These are phyloP conservation scores for Wickerhamomyces alni DNA, from an alignment of 805 yeast genomes.

Conservation along the genomic window DNA sequence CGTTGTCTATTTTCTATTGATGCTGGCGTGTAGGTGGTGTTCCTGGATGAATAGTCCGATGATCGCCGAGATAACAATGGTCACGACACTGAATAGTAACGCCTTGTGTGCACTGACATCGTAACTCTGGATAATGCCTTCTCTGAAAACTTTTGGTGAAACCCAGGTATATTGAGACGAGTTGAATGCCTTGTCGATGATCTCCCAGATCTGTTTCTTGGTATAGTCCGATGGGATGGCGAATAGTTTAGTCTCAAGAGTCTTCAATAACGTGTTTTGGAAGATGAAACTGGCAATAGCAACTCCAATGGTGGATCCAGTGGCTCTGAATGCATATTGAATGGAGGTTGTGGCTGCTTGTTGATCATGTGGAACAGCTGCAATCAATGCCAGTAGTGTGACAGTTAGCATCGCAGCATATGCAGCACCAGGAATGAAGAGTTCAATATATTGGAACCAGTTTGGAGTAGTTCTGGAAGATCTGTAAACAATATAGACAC, in stretches of 20 bases:
- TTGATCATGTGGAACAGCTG: slow-evolving; percentile 59
- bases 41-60: slow-evolving; percentile 45
- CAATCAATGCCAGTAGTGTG: slow-evolving; percentile 66
- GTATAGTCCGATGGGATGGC: slow-evolving; percentile 14
- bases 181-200: slow-evolving; percentile 39
- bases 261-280: slow-evolving; percentile 37
- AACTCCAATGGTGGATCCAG: slow-evolving; percentile 84
- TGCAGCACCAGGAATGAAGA: slow-evolving; percentile 56
- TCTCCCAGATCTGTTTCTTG: slow-evolving; percentile 16
- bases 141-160: slow-evolving; percentile 40
- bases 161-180: slow-evolving; percentile 44
- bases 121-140: slow-evolving; percentile 39
- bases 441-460: slow-evolving; percentile 36
- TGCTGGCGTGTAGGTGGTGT: slow-evolving; percentile 44
- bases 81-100: slow-evolving; percentile 36
- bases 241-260: slow-evolving; percentile 22
- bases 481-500: slow-evolving; percentile 32
- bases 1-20: slow-evolving; percentile 27
- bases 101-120: slow-evolving; percentile 44
- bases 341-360: slow-evolving; percentile 89
- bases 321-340: slow-evolving; percentile 81
- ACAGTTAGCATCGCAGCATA: slow-evolving; percentile 65
- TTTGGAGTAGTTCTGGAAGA: slow-evolving; percentile 20
- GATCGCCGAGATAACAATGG: slow-evolving; percentile 35
- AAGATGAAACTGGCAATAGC: slow-evolving; percentile 63